Percentiles rank a stretch among this genome's conserved stretches.
These are phyloP conservation scores for Cladosporium velox DNA, from an alignment of 2,329 filamentous ascomycete genomes.

Conservation along the genomic window DNA sequence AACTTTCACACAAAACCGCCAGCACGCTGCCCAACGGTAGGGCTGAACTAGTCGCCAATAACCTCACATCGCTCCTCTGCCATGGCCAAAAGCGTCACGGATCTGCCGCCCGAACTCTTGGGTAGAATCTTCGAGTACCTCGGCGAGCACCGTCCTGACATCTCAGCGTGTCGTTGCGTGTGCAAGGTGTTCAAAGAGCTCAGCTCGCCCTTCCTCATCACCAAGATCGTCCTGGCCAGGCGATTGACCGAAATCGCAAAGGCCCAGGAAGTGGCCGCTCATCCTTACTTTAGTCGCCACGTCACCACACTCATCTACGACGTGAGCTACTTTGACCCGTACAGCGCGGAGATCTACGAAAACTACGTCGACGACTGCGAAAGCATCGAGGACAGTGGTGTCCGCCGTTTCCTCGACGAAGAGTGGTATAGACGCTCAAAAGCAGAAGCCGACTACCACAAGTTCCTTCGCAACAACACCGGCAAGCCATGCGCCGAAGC, in stretches of 20 bases:
- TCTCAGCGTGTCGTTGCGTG: slow-evolving; percentile 11
- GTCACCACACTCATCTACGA: slow-evolving; percentile 18
- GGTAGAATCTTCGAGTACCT: slow-evolving; percentile 15
- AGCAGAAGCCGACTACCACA: slow-evolving; percentile 12
- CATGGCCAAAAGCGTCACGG: neutral
- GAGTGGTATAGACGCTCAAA: slow-evolving; percentile 7
- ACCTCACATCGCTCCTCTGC: neutral
- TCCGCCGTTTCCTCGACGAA: slow-evolving; percentile 13
- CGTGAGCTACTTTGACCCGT: slow-evolving; percentile 17
- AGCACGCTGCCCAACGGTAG: slow-evolving; percentile 4
- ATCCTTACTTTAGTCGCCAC: slow-evolving; percentile 21
- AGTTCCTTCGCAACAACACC: neutral
- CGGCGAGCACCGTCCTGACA: slow-evolving; percentile 10
- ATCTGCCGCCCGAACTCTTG: slow-evolving; percentile 16
- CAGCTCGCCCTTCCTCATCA: slow-evolving; percentile 21
- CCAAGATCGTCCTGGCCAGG: slow-evolving; percentile 16
- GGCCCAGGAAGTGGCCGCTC: slow-evolving; percentile 10
- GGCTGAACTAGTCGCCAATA: slow-evolving; percentile 10
- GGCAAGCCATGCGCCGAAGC: slow-evolving; percentile 15
- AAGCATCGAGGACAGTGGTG: slow-evolving; percentile 19
- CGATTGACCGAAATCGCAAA: slow-evolving; percentile 15
- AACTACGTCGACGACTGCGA: slow-evolving; percentile 20
- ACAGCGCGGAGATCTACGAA: slow-evolving; percentile 13
- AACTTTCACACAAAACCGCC: slow-evolving; percentile 8
- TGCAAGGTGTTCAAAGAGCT: slow-evolving; percentile 3